Base-by-base conservation (phyloP, 257 asterid species). In the Nicotiana tabacum region DNA sequence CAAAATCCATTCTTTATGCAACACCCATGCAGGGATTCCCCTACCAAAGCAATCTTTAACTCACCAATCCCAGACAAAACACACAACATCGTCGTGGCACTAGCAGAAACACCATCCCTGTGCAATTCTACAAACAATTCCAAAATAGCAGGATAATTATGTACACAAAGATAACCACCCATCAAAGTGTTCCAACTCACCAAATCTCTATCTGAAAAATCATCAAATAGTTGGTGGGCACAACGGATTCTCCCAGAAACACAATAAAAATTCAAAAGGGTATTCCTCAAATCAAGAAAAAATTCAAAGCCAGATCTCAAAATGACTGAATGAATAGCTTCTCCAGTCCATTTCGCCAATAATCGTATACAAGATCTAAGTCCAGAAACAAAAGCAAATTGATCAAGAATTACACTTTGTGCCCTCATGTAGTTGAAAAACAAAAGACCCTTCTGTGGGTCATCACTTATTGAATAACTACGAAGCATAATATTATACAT, bases 181-280 rank as follows among this genome's bases (percentile, higher is more conserved):
- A 91, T 91, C 83, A 91, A 85, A 0, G 87, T 90, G 83, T 87
- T 93, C 93, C 92, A 90, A 0, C 93, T 85, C 51, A 90, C 90
- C 84, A 89, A 39, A 74, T 93, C 94, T 79, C 58, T 90, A 69
- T 4, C 81, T 2, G 85, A 57, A 84, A 88, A 76, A 66, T 91
- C 96, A 86, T 90, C 96, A 4, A 93, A 89, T 91, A 93, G 53
- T 30, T 85, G 87, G 88, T 82, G 94, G 37, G 92, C 96, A 3
- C 85, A 92, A 27, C 64, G 21, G 43, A 88, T 81, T 82, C 84
- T 85, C 60, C 91, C 89, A 82, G 88, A 83, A 60, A 88, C 92
- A 69, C 92, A 88, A 30, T 89, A 90, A 4, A 89, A 90, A 48
- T 88, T 90, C 86, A 91, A 46, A 79, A 91, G 93, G 9, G 90